Conservation (phyloP, 345 rosid species). For the Salix arbutifolia region DNA sequence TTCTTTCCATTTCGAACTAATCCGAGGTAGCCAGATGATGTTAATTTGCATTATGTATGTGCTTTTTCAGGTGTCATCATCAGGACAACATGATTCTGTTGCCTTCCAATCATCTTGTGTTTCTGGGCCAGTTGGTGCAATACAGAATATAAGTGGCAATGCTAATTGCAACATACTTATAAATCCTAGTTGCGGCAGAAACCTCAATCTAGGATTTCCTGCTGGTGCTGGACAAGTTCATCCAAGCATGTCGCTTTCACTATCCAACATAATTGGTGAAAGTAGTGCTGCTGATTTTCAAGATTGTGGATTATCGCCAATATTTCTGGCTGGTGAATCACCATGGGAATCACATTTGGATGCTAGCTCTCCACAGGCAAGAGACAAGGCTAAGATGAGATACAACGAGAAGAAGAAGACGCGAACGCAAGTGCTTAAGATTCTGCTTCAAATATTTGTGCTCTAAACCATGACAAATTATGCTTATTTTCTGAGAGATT, state of each 20-base stretch:
- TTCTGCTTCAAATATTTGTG: not conserved
- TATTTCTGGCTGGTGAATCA: constrained; percentile 48
- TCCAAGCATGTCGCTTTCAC: constrained; percentile 51
- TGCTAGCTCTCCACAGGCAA: constrained; percentile 56
- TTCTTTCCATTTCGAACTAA: not conserved
- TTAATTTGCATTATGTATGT: not conserved
- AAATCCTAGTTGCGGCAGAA: constrained; percentile 41
- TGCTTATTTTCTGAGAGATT: not conserved
- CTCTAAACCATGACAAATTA: not conserved
- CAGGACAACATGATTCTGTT: constrained; percentile 40
- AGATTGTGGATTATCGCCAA: constrained; percentile 58
- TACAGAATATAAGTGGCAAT: constrained; percentile 23
- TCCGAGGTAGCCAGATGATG: not conserved
- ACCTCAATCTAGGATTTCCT: constrained; percentile 45
- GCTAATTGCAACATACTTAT: constrained; percentile 29
- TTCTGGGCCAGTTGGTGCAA: constrained; percentile 21
- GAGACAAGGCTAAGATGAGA: constrained; percentile 74
- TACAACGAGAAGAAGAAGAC: constrained; percentile 78
- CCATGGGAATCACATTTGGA: constrained; percentile 79
- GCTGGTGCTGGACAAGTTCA: constrained; percentile 40
- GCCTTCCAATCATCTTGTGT: constrained; percentile 36
- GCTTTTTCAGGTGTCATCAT: constrained; percentile 45
- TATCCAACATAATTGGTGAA: constrained; percentile 65
- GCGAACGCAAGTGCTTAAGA: constrained; percentile 39
- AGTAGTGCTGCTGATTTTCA: constrained; percentile 55